These are phyloP conservation scores for Phytophthora macrochlamydospora DNA, from an alignment of 352 stramenopile genomes.

Conservation along the genomic window DNA sequence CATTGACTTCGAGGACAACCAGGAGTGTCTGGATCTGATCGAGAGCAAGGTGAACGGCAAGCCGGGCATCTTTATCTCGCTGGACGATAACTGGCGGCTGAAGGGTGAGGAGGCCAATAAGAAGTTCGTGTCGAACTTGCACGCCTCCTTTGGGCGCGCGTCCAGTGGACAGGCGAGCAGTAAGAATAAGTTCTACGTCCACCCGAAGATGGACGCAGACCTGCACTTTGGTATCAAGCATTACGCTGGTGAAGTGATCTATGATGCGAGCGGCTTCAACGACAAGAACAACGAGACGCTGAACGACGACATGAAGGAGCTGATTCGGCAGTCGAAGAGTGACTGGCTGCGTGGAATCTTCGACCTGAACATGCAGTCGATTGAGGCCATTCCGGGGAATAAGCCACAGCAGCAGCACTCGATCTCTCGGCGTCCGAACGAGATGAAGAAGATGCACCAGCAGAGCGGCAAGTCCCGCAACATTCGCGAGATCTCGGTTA, in stretches of 20 bases:
- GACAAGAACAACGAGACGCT: conserved; percentile 99
- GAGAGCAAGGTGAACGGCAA: conserved; percentile 91
- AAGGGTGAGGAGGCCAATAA: conserved; percentile 93
- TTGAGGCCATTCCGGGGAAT: conserved; percentile 79
- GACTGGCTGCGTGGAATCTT: conserved; percentile 88
- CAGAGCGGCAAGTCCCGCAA: conserved; percentile 80
- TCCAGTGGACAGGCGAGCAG: conserved; percentile 49
- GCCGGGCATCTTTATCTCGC: conserved; percentile 92
- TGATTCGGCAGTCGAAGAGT: conserved; percentile 87
- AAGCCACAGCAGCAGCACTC: conserved; percentile 71
- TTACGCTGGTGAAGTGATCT: conserved; percentile 95
- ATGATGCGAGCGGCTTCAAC: conserved; percentile 97
- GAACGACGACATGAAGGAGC: conserved; percentile 94
- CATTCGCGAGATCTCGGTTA: conserved; percentile 86
- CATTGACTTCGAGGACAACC: conserved; percentile 95
- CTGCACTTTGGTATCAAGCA: conserved; percentile 90
- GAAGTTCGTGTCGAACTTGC: conserved; percentile 91
- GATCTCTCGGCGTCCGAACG: conserved; percentile 67
- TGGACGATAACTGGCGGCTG: conserved; percentile 96
- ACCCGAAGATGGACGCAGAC: conserved; percentile 91
- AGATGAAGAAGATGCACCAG: conserved; percentile 40
- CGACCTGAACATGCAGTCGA: conserved; percentile 85
- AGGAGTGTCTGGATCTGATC: conserved; percentile 93
- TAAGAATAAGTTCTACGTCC: conserved; percentile 90
- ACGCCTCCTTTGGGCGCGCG: conserved; percentile 80